These are phyloP conservation scores for Fusarium aywerte DNA, from an alignment of 2,329 filamentous ascomycete genomes.

Conservation along the genomic window DNA sequence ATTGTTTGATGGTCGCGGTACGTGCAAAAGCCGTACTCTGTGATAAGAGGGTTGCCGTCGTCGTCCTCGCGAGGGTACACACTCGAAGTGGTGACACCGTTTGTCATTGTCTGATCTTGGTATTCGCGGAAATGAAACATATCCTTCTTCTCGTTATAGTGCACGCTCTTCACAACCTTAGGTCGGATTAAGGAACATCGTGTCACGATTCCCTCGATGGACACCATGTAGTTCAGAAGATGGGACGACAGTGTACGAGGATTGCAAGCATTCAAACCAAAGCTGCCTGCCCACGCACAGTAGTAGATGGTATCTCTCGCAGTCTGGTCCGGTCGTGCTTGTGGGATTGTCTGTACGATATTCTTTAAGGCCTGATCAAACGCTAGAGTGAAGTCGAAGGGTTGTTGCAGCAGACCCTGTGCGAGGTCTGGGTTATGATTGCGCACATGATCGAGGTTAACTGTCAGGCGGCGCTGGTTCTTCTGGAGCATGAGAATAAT, in stretches of 20 bases:
- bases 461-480: conserved; percentile 71
- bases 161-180: conserved; percentile 98
- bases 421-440: conserved; percentile 87
- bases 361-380: conserved; percentile 93
- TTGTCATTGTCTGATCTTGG: conserved; percentile 96
- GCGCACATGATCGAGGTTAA: conserved; percentile 91
- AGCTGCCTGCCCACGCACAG: conserved; percentile 96
- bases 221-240: conserved; percentile 96
- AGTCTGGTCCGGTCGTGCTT: conserved; percentile 79
- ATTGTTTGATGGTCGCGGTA: conserved; percentile 98
- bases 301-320: conserved; percentile 88
- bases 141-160: conserved; percentile 89
- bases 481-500: conserved; percentile 82
- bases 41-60: conserved; percentile 89
- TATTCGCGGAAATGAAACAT: conserved; percentile 93
- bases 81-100: conserved; percentile 85
- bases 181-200: conserved; percentile 94
- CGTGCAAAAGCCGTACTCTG: conserved; percentile 94
- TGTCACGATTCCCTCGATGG: conserved; percentile 96
- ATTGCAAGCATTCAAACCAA: conserved; percentile 94
- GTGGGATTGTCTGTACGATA: conserved; percentile 82
- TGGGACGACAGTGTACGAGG: conserved; percentile 89
- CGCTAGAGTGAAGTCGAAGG: conserved; percentile 88
- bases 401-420: conserved; percentile 78
- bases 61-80: conserved; percentile 96